These are phyloP conservation scores for Pelargonium citronellum DNA, from an alignment of 441 rosid genomes.

Conservation along the genomic window DNA sequence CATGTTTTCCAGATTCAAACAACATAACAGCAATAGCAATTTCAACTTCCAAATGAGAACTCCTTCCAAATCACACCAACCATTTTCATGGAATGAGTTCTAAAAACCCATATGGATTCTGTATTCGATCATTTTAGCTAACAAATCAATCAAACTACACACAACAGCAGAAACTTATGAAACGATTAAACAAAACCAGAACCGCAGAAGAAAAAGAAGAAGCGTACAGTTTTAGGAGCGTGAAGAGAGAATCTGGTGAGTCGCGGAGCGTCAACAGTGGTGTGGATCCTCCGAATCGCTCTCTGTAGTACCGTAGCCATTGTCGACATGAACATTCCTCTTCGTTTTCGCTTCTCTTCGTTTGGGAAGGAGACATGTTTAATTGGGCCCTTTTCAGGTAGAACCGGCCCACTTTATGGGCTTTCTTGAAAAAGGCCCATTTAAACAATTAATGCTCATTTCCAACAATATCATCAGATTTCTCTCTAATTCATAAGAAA, in stretches of 20 bases:
- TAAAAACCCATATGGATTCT: background rate
- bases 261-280: slow-evolving; percentile 37
- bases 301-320: slow-evolving; percentile 26
- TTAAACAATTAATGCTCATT: too few species aligned
- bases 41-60: background rate
- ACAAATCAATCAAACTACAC: background rate
- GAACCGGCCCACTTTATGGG: background rate
- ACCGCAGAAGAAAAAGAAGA: background rate
- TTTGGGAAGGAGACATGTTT: background rate
- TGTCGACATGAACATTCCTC: background rate
- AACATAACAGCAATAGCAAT: background rate
- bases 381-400: background rate
- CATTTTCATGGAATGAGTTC: background rate
- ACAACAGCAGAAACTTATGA: background rate
- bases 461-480: too few species aligned
- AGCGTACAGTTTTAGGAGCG: slow-evolving; percentile 57
- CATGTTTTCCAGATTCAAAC: background rate
- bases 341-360: background rate
- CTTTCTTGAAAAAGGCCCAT: background rate
- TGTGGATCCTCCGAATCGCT: slow-evolving; percentile 43
- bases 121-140: background rate
- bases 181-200: background rate
- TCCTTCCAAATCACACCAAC: background rate
- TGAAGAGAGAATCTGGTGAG: slow-evolving; percentile 60
- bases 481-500: too few species aligned